These are phyloP conservation scores for Sphagnum magellanicum DNA, from an alignment of 228 moss, liverwort and hornwort species.

Conservation along the genomic window DNA sequence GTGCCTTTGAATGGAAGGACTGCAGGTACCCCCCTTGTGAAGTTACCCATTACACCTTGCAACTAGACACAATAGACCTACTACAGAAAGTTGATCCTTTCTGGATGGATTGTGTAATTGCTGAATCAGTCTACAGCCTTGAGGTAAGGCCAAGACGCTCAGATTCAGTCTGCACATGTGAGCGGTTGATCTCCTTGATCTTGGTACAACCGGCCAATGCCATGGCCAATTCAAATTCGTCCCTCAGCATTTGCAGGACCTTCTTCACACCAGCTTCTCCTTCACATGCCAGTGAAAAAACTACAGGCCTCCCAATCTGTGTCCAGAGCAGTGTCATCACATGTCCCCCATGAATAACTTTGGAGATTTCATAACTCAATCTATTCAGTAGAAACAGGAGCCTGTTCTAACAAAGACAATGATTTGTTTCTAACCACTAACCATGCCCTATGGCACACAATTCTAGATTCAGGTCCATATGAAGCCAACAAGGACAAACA, in stretches of 20 bases:
- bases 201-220: constrained; percentile 66
- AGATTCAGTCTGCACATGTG: constrained; percentile 70
- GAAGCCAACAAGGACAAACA: too few species aligned
- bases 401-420: too few species aligned
- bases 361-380: too few species aligned
- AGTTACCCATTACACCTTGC: too few species aligned
- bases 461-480: too few species aligned
- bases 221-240: constrained; percentile 81
- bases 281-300: constrained; percentile 64
- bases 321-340: neutral
- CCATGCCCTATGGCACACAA: too few species aligned
- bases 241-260: constrained; percentile 57
- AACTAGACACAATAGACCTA: neutral
- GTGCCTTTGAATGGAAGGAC: too few species aligned
- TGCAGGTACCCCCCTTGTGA: too few species aligned
- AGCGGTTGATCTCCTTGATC: constrained; percentile 73
- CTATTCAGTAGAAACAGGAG: too few species aligned
- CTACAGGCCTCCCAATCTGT: constrained; percentile 81
- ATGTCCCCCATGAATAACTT: too few species aligned
- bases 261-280: constrained; percentile 77
- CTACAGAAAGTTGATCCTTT: neutral
- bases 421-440: too few species aligned
- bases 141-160: constrained; percentile 42
- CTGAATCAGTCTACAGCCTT: constrained; percentile 24
- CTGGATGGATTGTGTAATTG: neutral